Base-by-base conservation (phyloP, 495 filamentous ascomycete genomes). In the Choiromyces venosus region DNA sequence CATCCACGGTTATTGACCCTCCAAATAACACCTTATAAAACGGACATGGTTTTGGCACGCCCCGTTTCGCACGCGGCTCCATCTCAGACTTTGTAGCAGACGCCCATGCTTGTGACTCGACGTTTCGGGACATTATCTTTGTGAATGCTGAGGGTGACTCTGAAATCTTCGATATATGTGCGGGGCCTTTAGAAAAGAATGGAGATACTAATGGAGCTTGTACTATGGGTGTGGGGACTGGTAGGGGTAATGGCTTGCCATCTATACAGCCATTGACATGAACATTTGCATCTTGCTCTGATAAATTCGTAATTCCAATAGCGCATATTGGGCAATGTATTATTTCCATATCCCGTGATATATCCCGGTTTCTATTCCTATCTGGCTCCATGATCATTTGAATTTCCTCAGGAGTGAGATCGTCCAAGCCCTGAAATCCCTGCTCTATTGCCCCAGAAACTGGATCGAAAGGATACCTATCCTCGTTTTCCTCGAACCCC, bases 1-100 rank as follows among this genome's bases (percentile, higher is more conserved):
- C 95, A 82, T 99, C 95, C 5, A 99, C 95, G 70, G 92, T 94
- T 74, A 98, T 96, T 69, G 87, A 91, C 73, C 97, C 91, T 0
- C 92, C 92, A 3, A 93, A 92, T 82, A 99, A 87, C 73, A 98
- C 96, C 82, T 99, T 99, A 84, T 98, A 99, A 80, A 99, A 99
- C 0, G 95, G 95, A 81, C 95, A 99, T 0, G 91, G 96, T 68
- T 96, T 87, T 78, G 93, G 86, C 81, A 93, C 94, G 0, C 94
- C 90, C 61, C 92, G 92, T 82, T 94, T 97, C n/a, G 95, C 95
- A 35, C 92, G 87, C 9, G 92, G 89, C 2, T 89, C 86, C 7
- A 87, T 83, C 81, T 97, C 92, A 0, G 91, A 86, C 33, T 93
- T 91, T 5, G 94, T 92, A 21, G 95, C 94, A 5, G 86, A 87